Base-by-base conservation (phyloP, 2,329 filamentous ascomycete genomes). In the Tolypocladium nubicola region DNA sequence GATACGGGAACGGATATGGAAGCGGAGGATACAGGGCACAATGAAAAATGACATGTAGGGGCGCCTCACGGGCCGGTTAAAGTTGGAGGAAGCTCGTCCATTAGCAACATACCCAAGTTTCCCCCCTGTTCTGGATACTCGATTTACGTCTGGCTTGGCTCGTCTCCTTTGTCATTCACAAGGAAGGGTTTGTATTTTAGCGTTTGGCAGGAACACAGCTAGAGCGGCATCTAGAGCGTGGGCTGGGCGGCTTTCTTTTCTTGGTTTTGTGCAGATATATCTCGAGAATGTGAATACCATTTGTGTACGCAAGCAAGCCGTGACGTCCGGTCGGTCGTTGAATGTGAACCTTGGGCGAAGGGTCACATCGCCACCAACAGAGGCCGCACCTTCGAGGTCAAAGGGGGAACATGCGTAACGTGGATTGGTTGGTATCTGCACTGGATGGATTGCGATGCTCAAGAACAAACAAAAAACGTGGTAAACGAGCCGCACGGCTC, bases 1-100 rank as follows among this genome's bases (percentile, higher is more conserved):
- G 45, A 54, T 62, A 52, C 57, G 59, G 43, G 55, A 61, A 52
- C 57, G 59, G 62, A 43, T 61, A 52, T 21, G 63, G 61, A 21
- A 61, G 65, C 37, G 62, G 59, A 10, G 56, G 57, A n/a, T 68
- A 68, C 47, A 26, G 56, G 45, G 38, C 23, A 19, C n/a, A 2
- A 23, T 16, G 30, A 33, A 8, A 8, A 33, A 19, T 16, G n/a
- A 33, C 10, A 19, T 49, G 6, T 49, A 30, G 2, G 16, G 45
- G 45, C 45, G 19, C 16, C 26, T 49, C 45, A 33, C 26, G 9
- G n/a, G 30, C 47, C 26, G 19, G 30, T 30, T 21, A 50, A 30
- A 45, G 6, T 33, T 37, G 49, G 49, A 21, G 23, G 19, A 33
- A 47, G 16, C 16, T 47, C 30, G 38, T 23, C 45, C 39, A 38